Percentiles rank a stretch among this genome's conserved stretches.
Conservation (phyloP, 345 rosid species). For the Capsella bursapastoris region DNA sequence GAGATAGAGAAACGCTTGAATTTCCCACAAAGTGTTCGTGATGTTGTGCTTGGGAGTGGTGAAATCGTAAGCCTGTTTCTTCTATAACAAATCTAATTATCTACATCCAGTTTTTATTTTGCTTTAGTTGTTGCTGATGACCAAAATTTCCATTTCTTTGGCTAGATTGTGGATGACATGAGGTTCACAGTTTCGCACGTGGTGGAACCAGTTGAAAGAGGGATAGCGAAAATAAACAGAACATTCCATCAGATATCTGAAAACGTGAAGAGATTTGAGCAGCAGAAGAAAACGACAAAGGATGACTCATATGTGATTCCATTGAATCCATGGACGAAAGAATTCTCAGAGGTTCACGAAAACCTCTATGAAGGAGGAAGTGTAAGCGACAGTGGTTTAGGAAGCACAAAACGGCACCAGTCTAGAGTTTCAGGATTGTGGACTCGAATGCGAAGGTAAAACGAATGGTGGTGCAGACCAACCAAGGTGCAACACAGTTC, state of each 20-base stretch:
- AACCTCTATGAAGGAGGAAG: slow-evolving; percentile 71
- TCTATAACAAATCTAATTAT: neutral
- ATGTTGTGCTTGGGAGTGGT: slow-evolving; percentile 93
- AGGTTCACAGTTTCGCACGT: slow-evolving; percentile 97
- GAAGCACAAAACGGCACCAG: slow-evolving; percentile 62
- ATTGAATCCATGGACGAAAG: slow-evolving; percentile 71
- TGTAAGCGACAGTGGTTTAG: slow-evolving; percentile 84
- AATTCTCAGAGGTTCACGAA: slow-evolving; percentile 82
- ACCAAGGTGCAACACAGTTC: slow-evolving; percentile 10
- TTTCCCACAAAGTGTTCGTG: slow-evolving; percentile 96
- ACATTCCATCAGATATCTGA: slow-evolving; percentile 88
- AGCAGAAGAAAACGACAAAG: slow-evolving; percentile 68
- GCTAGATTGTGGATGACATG: slow-evolving; percentile 96
- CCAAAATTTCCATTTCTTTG: neutral
- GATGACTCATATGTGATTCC: slow-evolving; percentile 91
- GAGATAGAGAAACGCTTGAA: slow-evolving; percentile 79
- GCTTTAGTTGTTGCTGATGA: slow-evolving; percentile 3
- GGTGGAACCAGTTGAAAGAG: slow-evolving; percentile 98
- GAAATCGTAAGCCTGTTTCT: slow-evolving; percentile 73
- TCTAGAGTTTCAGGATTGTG: slow-evolving; percentile 49
- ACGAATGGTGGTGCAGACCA: neutral
- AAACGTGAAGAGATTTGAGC: slow-evolving; percentile 78
- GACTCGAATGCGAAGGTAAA: slow-evolving; percentile 50
- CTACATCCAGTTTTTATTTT: neutral
- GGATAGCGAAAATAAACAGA: slow-evolving; percentile 84